A percentile compares a stretch with the other conserved stretches of the same genome.
Evolutionary conservation across 768 basidiomycete species (phyloP).

Genomic region (Leccinum boreale): DNA sequence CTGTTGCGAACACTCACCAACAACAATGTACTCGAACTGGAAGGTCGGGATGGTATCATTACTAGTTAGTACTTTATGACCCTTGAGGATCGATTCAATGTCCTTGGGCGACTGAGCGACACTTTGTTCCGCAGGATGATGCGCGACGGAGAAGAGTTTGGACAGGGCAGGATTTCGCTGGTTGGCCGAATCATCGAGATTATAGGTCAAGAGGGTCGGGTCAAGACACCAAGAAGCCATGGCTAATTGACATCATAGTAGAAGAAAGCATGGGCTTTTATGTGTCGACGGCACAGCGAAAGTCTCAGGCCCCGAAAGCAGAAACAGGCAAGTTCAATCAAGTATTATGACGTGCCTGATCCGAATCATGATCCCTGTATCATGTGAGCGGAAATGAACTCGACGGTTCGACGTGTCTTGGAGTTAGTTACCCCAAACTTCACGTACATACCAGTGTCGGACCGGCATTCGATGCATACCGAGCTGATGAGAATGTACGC

Average conservation of each 20-base stretch:
- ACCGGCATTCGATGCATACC: neutral
- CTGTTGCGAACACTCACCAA: constrained; percentile 1
- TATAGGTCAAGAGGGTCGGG: neutral
- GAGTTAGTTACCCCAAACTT: neutral
- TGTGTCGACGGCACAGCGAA: too few relatives aligned
- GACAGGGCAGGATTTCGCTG: neutral
- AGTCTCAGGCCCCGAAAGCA: neutral
- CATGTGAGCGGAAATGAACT: neutral
- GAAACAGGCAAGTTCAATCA: neutral
- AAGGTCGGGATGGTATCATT: neutral
- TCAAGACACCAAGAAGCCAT: neutral
- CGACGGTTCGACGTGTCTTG: neutral
- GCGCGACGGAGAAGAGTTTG: neutral
- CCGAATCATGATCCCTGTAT: neutral
- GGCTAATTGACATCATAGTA: too few relatives aligned
- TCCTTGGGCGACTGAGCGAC: neutral
- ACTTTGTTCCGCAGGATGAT: neutral
- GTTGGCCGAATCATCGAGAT: neutral
- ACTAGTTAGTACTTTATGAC: neutral
- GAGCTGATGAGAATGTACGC: neutral
- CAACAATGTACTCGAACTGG: constrained; percentile 12
- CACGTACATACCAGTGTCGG: neutral
- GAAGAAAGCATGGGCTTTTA: too few relatives aligned
- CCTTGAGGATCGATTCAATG: neutral
- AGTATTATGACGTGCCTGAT: neutral